A percentile compares a stretch with the other conserved stretches of the same genome.
Evolutionary conservation across 2,329 filamentous ascomycete genomes (phyloP).

Genomic region (Talaromyces sp.): DNA sequence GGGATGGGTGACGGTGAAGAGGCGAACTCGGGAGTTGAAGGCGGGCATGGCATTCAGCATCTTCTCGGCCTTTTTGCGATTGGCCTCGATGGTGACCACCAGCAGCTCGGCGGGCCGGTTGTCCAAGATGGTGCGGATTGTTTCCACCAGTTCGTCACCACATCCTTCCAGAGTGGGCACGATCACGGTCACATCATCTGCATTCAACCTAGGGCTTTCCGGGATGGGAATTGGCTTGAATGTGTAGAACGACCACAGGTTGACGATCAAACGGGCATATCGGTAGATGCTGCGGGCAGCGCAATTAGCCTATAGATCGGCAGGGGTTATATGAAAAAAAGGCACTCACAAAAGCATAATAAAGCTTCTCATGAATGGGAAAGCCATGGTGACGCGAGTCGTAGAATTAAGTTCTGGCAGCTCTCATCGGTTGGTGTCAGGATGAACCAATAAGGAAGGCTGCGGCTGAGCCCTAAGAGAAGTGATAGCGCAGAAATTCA

Average conservation of each 20-base stretch:
- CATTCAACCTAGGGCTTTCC: conserved; percentile 70
- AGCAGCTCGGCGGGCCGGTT: conserved; percentile 63
- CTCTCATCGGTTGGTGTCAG: not conserved
- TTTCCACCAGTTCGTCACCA: conserved; percentile 75
- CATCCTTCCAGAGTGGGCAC: conserved; percentile 87
- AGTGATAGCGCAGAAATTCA: not conserved
- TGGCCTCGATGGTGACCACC: conserved; percentile 79
- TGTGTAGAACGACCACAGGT: conserved; percentile 76
- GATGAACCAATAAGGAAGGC: not conserved
- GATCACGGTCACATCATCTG: conserved; percentile 85
- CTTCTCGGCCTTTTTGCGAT: conserved; percentile 60
- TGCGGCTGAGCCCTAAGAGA: not conserved
- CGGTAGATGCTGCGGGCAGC: conserved; percentile 64
- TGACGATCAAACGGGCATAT: conserved; percentile 78
- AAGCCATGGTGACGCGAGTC: conserved; percentile 23
- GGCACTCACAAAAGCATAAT: conserved; percentile 37
- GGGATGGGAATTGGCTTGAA: conserved; percentile 83
- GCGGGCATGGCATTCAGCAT: conserved; percentile 51
- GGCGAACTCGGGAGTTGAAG: conserved; percentile 61
- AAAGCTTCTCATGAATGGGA: conserved; percentile 35
- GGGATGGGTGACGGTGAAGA: conserved; percentile 73
- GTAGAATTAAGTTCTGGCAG: not conserved
- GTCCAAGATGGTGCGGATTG: conserved; percentile 56
- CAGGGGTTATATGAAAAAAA: not conserved
- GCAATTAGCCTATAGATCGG: not conserved